phyloP scores from a whole-genome alignment of 1,284 basidiomycete species.

The Heterobasidion parviporum region DNA sequence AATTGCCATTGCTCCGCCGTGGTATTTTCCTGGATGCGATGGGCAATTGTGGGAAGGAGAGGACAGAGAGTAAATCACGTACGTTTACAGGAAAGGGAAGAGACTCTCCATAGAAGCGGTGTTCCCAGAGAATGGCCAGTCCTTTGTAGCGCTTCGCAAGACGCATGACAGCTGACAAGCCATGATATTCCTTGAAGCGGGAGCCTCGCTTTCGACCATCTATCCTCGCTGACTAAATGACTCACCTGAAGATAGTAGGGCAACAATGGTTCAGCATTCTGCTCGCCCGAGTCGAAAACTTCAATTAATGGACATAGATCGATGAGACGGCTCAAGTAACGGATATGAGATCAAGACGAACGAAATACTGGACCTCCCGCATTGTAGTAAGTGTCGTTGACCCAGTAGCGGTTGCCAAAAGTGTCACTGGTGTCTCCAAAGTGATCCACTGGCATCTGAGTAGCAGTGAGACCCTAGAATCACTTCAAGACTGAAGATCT shows the following conservation, averaged over 20 bases:
- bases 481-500: neutral
- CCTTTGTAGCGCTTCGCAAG: slow-evolving; percentile 38
- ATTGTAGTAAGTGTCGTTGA: slow-evolving; percentile 45
- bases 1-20: slow-evolving; percentile 47
- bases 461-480: too few species aligned
- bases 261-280: slow-evolving; percentile 37
- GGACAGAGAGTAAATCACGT: slow-evolving; percentile 7
- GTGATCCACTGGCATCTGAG: slow-evolving; percentile 35
- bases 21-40: slow-evolving; percentile 28
- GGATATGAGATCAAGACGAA: slow-evolving; percentile 12
- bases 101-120: slow-evolving; percentile 47
- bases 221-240: neutral
- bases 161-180: slow-evolving; percentile 39
- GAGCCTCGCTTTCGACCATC: neutral
- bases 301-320: neutral
- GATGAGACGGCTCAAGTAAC: neutral
- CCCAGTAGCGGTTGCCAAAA: slow-evolving; percentile 44
- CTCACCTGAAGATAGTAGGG: slow-evolving; percentile 36
- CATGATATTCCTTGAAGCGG: slow-evolving; percentile 34
- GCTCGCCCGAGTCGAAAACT: slow-evolving; percentile 47
- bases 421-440: slow-evolving; percentile 25
- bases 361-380: slow-evolving; percentile 41
- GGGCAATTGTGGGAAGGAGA: neutral
- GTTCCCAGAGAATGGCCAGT: slow-evolving; percentile 47
- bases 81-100: slow-evolving; percentile 43